Evolutionary conservation across 305 asterid species (phyloP).

Genomic region (Fraxinus sp.): DNA sequence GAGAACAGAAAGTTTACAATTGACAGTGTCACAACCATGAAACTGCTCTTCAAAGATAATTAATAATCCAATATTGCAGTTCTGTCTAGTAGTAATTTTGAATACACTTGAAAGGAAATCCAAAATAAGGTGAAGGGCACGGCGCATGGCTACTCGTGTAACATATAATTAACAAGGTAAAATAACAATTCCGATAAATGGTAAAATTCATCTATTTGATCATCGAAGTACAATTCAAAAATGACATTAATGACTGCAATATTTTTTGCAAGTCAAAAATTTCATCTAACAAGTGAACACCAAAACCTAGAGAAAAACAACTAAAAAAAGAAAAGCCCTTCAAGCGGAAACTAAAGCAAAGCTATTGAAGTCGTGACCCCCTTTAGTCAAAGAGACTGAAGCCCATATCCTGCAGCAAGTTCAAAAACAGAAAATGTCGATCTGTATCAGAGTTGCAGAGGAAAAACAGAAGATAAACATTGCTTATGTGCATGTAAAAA

Average conservation of each 20-base stretch:
- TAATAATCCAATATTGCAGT: too few relatives aligned
- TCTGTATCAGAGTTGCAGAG: neutral
- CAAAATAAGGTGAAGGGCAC: neutral
- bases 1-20: too few relatives aligned
- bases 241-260: neutral
- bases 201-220: neutral
- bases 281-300: neutral
- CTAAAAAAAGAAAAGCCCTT: too few relatives aligned
- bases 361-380: neutral
- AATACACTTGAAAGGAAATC: neutral
- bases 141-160: neutral
- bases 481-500: too few relatives aligned
- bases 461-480: too few relatives aligned
- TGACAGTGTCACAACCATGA: too few relatives aligned
- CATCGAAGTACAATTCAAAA: neutral
- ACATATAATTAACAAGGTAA: neutral
- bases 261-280: neutral
- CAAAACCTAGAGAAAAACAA: neutral
- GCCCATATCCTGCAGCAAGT: conserved; percentile 44
- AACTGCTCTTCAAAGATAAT: too few relatives aligned
- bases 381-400: conserved; percentile 48
- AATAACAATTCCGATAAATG: neutral
- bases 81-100: too few relatives aligned
- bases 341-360: neutral
- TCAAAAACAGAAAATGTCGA: neutral